Percentiles rank a stretch among this genome's conserved stretches.
phyloP scores from a whole-genome alignment of 2,329 filamentous ascomycete genomes.

The Aspergillus fumigatus region DNA sequence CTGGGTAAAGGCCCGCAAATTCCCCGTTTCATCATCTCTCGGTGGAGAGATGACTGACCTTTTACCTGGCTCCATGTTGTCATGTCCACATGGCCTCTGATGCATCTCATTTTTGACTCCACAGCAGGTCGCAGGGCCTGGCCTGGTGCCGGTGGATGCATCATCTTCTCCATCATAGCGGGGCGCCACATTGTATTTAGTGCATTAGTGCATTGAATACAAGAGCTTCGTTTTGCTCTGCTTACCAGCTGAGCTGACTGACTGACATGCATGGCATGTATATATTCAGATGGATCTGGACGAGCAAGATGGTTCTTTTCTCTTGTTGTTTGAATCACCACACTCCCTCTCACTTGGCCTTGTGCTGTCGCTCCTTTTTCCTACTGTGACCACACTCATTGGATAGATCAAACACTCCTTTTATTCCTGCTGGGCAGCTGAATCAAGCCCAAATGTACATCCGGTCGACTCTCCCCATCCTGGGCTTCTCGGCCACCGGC shows the following conservation, averaged over 20 bases:
- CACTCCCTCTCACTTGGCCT: neutral
- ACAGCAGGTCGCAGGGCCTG: slow-evolving; percentile 16
- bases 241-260: neutral
- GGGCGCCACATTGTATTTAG: slow-evolving; percentile 14
- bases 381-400: slow-evolving; percentile 1
- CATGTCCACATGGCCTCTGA: neutral
- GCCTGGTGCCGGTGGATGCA: slow-evolving; percentile 29
- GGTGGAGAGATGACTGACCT: neutral
- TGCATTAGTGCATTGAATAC: neutral
- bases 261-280: neutral
- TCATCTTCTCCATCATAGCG: slow-evolving; percentile 18
- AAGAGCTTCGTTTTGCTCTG: neutral
- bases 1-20: too few species aligned
- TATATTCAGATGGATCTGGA: neutral
- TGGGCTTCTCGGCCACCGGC: slow-evolving; percentile 26
- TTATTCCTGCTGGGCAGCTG: slow-evolving; percentile 1
- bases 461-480: slow-evolving; percentile 21
- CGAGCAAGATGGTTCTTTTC: neutral
- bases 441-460: slow-evolving; percentile 20
- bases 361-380: slow-evolving; percentile 2
- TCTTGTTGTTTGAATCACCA: neutral
- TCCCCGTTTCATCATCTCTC: too few species aligned
- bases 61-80: neutral
- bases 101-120: neutral
- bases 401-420: neutral